These are phyloP conservation scores for Fusarium continuum DNA, from an alignment of 2,329 filamentous ascomycete genomes.

Conservation along the genomic window DNA sequence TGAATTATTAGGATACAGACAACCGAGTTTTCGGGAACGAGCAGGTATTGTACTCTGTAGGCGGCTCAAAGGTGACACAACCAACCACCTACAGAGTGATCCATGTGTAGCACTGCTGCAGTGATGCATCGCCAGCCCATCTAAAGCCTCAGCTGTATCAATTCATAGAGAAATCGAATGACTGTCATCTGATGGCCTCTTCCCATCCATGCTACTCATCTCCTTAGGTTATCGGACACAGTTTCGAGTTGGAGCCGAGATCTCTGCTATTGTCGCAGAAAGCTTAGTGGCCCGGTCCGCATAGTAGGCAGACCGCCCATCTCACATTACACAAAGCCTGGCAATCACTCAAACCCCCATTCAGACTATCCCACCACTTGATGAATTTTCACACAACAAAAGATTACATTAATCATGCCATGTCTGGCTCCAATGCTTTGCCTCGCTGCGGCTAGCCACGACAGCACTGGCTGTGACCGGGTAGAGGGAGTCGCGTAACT, in stretches of 20 bases:
- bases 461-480: background rate
- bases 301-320: constrained; percentile 24
- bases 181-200: constrained; percentile 28
- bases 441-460: background rate
- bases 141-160: constrained; percentile 6
- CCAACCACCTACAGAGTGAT: background rate
- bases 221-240: background rate
- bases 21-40: constrained; percentile 16
- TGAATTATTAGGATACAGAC: background rate
- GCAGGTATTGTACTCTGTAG: constrained; percentile 1
- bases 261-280: constrained; percentile 30
- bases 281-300: constrained; percentile 14
- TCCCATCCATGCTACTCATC: background rate
- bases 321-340: constrained; percentile 14
- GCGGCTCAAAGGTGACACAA: constrained; percentile 6
- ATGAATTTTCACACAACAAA: background rate
- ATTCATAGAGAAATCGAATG: constrained; percentile 28
- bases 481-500: background rate
- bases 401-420: background rate
- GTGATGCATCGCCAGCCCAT: background rate
- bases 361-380: background rate
- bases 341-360: background rate
- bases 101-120: constrained; percentile 13
- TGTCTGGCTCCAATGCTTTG: background rate
- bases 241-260: constrained; percentile 20